Evolutionary conservation across 345 rosid species (phyloP), one percentile per base, ranked within the genome.

Genomic region (Sonneratia caseolaris): DNA sequence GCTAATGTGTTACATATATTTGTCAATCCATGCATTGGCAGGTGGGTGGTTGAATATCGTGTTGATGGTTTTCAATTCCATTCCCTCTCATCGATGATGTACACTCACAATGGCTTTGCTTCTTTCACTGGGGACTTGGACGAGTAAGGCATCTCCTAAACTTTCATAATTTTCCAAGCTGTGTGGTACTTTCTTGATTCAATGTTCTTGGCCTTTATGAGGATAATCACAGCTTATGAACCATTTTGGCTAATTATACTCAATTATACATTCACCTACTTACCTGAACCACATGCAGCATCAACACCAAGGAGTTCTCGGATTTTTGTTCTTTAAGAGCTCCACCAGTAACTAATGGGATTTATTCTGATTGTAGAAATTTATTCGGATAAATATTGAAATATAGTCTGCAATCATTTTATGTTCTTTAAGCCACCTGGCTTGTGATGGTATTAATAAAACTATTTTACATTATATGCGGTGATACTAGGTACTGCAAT

Each of bases 41-140:
- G 98, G 98, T 94, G 98, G 98, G 80, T 86, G 64, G 83, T 74
- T 45, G 97, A 91, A 87, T 94, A 94, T 84, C 91, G 83, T 62
- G 82, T 91, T 77, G 97, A 94, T 71, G 97, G 98, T 74, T 94
- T 91, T 79, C 97, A 91, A 70, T 94, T 94, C 81, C 98, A 94
- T 82, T 91, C 98, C 35, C 91, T 94, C 70, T 84, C 95, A 73
- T 94, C 97, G 37, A 94, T 91, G 97, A 80, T 94, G 66, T 94
- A 94, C 71, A 90, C 91, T 0, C 97, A 94, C 83, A 94, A 94
- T 70, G 98, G 98, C 69, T 94, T 94, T 83, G 97, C 96, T 77
- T 68, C 93, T 53, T 91, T 94, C 78, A 78, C 87, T 16, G 95
- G 86, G 47, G 87, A 84, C 69, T 78, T 88, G 72, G 98, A 91